Evolutionary conservation across 2,329 filamentous ascomycete species (phyloP).

Genomic region (Trichoderma pleuroti): DNA sequence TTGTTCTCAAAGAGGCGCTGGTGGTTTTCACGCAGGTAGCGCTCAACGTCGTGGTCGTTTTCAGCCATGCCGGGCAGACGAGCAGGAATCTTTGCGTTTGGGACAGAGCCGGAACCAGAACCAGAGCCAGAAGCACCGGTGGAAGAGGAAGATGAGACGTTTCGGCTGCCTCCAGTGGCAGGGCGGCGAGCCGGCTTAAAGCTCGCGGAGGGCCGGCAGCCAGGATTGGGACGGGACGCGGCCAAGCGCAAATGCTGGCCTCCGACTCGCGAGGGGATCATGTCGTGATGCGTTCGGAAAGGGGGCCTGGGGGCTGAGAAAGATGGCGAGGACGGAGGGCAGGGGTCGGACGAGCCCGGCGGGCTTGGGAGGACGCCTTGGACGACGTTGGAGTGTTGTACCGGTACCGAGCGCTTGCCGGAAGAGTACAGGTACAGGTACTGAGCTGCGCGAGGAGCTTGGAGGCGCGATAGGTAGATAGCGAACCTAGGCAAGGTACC

Average conservation of each 20-base stretch:
- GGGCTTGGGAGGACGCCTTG: background rate
- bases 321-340: background rate
- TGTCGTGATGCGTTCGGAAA: background rate
- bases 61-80: slow-evolving; percentile 17
- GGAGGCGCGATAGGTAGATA: background rate
- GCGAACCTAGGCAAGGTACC: background rate
- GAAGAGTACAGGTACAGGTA: background rate
- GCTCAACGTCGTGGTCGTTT: slow-evolving; percentile 39
- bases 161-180: background rate
- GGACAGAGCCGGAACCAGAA: background rate
- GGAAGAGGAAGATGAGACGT: slow-evolving; percentile 2
- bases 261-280: slow-evolving; percentile 16
- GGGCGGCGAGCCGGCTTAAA: background rate
- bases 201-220: background rate
- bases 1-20: slow-evolving; percentile 68
- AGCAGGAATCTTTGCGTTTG: slow-evolving; percentile 1
- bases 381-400: background rate
- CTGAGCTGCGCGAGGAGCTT: background rate
- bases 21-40: slow-evolving; percentile 61
- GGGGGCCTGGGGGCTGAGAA: background rate
- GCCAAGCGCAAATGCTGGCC: slow-evolving; percentile 15
- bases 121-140: background rate
- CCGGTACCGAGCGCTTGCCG: background rate
- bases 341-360: slow-evolving; percentile 10
- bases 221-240: background rate